Evolutionary conservation across 2,329 filamentous ascomycete species (phyloP), one percentile per base, ranked within the genome.

Genomic region (Colletotrichum chlorophyti): DNA sequence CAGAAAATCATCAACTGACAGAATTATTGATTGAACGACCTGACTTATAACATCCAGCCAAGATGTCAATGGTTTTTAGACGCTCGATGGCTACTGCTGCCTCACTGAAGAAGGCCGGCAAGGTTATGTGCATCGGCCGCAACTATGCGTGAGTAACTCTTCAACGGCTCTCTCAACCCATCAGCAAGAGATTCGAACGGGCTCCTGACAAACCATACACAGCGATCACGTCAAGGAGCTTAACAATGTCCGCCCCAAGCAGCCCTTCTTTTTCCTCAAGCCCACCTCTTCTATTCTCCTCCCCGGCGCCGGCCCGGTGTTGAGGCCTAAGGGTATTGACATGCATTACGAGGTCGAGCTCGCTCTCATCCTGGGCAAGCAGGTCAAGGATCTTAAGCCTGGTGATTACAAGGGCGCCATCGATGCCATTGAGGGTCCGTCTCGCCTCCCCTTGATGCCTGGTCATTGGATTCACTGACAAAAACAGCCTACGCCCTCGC

Each of bases 221-320:
- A 95, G 91, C 69, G 95, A 97, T 75, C 95, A 99, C 77, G 90
- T 98, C 71, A 86, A 89, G 63, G 95, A 99, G 80, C 85, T 99
- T 66, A 93, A 93, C 76, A 97, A 89, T 75, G 82, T 83, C 60
- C 87, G 87, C 64, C 95, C 95, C 47, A 96, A 95, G 74, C 93
- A 97, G 76, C 95, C 95, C 23, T 98, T 99, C 79, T 99, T 97
- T 87, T 99, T 99, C 83, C 85, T 98, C 66, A 99, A 99, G 83
- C 95, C 95, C 2, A 79, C 93, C 1, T 91, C 90, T 35, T 91
- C 93, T 4, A 91, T 99, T 66, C 84, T 98, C 4, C 82, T 90
- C 19, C 92, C 92, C 0, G 84, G 86, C 24, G 84, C 87, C 54
- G 93, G 93, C 1, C 89, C 93, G 3, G 87, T 97, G 43, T 83